Evolutionary conservation across 2,329 filamentous ascomycete species (phyloP), one percentile per base, ranked within the genome.

Genomic region (Knoxdaviesia proteae): DNA sequence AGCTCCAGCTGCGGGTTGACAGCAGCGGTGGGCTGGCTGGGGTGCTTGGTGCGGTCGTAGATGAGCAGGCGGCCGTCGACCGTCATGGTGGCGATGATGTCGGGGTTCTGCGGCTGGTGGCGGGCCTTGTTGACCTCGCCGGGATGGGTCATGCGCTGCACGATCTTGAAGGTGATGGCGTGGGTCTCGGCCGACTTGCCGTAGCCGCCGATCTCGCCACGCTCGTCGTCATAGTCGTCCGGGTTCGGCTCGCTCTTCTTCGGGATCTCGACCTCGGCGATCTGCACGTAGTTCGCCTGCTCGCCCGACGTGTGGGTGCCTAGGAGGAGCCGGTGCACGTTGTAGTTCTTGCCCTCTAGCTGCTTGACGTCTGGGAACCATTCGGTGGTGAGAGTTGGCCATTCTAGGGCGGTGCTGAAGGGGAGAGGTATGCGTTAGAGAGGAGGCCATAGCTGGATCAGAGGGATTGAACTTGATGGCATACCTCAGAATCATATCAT

Each of bases 51-150:
- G 50, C 88, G 79, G 63, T 98, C 90, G 63, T 92, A 98, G 50
- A 98, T 77, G 57, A 96, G 76, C 37, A 94, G 82, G 50, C 77
- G 80, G 48, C 84, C 82, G 57, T 94, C 83, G 6, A 84, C 75
- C 49, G 84, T 86, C 61, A 94, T 78, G 0, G 90, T 94, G 3
- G 90, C 90, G 52, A 98, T 92, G 45, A 98, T 77, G 54, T 98
- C 86, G 5, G 88, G 86, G 55, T 98, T 98, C 58, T 96, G 88
- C 8, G 90, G 90, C 61, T 94, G 87, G 57, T 96, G 96, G 50
- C 90, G 79, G 10, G 90, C 92, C 65, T 96, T 98, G 69, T 98
- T 98, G 56, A 98, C 86, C 60, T 98, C 90, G 48, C 84, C 83
- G 10, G 87, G 86, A 57, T 98, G 90, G 57, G 93, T 82, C 56